Base-by-base conservation (phyloP, 495 filamentous ascomycete genomes). In the Zalerion maritima region DNA sequence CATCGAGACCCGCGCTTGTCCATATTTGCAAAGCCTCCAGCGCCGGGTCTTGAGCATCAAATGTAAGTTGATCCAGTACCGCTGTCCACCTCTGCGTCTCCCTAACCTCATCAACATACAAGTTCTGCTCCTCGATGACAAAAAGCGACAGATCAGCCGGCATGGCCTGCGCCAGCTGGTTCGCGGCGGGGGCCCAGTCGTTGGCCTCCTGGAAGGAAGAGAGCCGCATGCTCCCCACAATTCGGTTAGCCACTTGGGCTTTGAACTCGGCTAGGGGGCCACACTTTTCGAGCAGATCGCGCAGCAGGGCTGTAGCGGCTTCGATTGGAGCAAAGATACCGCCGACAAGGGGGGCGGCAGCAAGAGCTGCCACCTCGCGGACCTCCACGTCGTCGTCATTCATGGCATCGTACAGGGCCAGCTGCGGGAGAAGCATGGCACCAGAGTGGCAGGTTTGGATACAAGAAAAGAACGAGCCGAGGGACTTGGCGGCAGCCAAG, bases 351-450 rank as follows among this genome's bases (percentile, higher is more conserved):
- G 26, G 22, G 8, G 52, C 44, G 0, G 63, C 55, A 3, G 58
- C 52, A 2, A 21, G 18, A 3, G 85, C 73, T 6, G 72, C 78
- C 0, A 69, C 45, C 8, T 75, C 68, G 3, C 87, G 67, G 21
- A 93, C 61, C 22, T 93, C 87, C 24, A 91, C 81, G 40, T 94
- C 89, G 41, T 97, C 89, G 49, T 94, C 89, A 36, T 79, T 76
- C 0, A 94, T 58, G 38, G 36, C 40, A 63, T 54, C 50, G 42
- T 65, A 70, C n/a, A 71, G 56, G 0, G 57, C 55, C 1, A 54
- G 38, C 20, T 60, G 60, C 52, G 30, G 69, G 23, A 41, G 66
- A 31, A 38, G 45, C 31, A 36, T 53, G 23, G 28, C 37, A 12
- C 21, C 12, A 21, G 29, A 3, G 9, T 5, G 18, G 2, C 10